These are phyloP conservation scores for Cyberlindnera saturnus DNA, from an alignment of 805 yeast genomes.

Conservation along the genomic window DNA sequence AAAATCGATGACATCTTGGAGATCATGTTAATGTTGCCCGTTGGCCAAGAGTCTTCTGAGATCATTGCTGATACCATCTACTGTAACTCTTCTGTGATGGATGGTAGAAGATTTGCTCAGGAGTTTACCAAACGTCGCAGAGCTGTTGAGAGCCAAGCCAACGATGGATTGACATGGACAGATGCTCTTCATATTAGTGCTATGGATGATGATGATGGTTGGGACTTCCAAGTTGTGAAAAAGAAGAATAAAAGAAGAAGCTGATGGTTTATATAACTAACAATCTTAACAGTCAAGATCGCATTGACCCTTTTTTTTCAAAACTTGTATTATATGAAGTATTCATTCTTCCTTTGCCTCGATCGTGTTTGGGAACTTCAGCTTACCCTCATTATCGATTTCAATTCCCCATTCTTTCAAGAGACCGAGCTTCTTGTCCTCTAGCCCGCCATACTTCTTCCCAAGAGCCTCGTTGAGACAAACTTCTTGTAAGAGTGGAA, in stretches of 20 bases:
- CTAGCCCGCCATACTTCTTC: constrained; percentile 50
- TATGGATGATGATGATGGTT: constrained; percentile 41
- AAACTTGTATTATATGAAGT: too few species aligned
- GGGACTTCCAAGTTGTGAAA: constrained; percentile 62
- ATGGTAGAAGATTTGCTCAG: constrained; percentile 88
- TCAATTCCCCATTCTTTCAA: constrained; percentile 28
- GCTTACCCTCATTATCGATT: constrained; percentile 13
- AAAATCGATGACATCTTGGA: constrained; percentile 73
- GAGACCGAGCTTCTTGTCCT: constrained; percentile 31
- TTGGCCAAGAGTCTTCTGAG: constrained; percentile 66
- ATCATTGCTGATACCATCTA: constrained; percentile 90
- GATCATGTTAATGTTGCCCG: constrained; percentile 75
- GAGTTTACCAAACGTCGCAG: constrained; percentile 80
- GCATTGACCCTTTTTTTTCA: not conserved
- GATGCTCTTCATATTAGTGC: constrained; percentile 50
- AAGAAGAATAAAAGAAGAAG: constrained; percentile 47
- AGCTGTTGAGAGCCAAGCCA: constrained; percentile 52
- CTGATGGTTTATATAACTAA: constrained; percentile 8
- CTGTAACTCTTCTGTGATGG: constrained; percentile 83
- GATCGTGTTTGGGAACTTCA: constrained; percentile 12
- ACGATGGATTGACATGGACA: constrained; percentile 60
- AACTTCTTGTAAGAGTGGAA: constrained; percentile 79
- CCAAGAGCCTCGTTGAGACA: constrained; percentile 89
- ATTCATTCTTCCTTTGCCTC: not conserved
- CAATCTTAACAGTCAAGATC: not conserved